phyloP scores from a whole-genome alignment of 305 asterid species.

The Rubia tinctorum region DNA sequence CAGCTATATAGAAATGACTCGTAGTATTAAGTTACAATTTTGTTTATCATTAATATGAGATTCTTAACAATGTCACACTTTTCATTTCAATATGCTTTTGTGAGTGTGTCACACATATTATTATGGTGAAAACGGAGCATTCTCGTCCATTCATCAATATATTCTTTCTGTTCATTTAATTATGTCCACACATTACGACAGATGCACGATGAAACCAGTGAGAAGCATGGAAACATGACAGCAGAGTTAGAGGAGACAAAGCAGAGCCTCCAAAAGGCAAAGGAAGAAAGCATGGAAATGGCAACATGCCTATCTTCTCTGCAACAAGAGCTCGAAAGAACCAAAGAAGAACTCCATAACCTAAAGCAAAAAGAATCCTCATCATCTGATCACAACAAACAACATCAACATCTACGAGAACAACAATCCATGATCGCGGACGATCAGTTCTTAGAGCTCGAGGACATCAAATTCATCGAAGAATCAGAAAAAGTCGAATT shows the following conservation, averaged over 20 bases:
- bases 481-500: slow-evolving; percentile 29
- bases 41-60: too few species aligned
- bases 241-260: slow-evolving; percentile 65
- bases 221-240: slow-evolving; percentile 15
- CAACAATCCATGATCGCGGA: not conserved
- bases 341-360: slow-evolving; percentile 54
- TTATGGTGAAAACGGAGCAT: not conserved
- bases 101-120: not conserved
- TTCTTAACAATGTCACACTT: too few species aligned
- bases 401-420: not conserved
- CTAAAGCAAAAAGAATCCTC: slow-evolving; percentile 32
- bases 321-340: slow-evolving; percentile 64
- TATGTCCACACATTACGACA: not conserved
- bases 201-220: slow-evolving; percentile 37
- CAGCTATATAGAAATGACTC: too few species aligned
- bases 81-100: too few species aligned
- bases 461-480: slow-evolving; percentile 54
- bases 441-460: slow-evolving; percentile 27
- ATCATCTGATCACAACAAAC: not conserved
- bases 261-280: slow-evolving; percentile 62
- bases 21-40: too few species aligned
- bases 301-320: slow-evolving; percentile 55
- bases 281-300: slow-evolving; percentile 59
- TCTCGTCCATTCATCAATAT: not conserved
- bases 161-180: too few species aligned